Percentiles rank a stretch among this genome's conserved stretches.
These are phyloP conservation scores for Tolypocladium cylindrosporum DNA, from an alignment of 2,329 filamentous ascomycete genomes.

Conservation along the genomic window DNA sequence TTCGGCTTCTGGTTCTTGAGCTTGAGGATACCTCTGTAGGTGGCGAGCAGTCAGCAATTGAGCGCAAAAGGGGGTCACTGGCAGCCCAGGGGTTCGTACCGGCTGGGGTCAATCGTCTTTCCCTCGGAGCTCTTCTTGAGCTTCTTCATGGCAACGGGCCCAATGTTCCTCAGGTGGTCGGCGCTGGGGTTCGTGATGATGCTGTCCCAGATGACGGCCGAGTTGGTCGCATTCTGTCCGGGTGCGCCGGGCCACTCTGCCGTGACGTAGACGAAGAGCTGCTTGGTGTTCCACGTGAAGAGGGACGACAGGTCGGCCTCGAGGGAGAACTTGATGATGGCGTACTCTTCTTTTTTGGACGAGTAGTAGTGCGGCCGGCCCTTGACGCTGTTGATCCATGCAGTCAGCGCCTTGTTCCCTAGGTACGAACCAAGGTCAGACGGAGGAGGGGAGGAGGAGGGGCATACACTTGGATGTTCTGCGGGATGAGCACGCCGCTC, in stretches of 20 bases:
- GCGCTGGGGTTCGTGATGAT: conserved; percentile 74
- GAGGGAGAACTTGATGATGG: conserved; percentile 85
- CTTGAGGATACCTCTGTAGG: conserved; percentile 55
- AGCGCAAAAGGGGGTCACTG: background rate
- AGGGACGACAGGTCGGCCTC: conserved; percentile 84
- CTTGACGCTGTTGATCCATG: conserved; percentile 50
- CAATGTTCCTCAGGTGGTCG: conserved; percentile 50
- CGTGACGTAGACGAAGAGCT: conserved; percentile 92
- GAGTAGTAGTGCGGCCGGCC: conserved; percentile 96
- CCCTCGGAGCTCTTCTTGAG: conserved; percentile 47
- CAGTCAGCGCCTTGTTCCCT: background rate
- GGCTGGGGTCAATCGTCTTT: conserved; percentile 49
- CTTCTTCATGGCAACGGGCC: conserved; percentile 51
- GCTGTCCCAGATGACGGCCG: conserved; percentile 89
- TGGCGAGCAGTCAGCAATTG: background rate
- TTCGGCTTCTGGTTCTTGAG: conserved; percentile 84
- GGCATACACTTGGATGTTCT: conserved; percentile 76
- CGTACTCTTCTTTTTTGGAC: conserved; percentile 88
- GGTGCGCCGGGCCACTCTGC: conserved; percentile 52
- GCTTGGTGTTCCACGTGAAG: conserved; percentile 99
- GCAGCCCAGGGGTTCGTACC: conserved; percentile 25
- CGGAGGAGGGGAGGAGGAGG: background rate
- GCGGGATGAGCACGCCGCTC: conserved; percentile 47
- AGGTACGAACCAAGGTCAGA: background rate
- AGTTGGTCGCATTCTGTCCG: conserved; percentile 38